Percentiles rank a stretch among this genome's conserved stretches.
Conservation (phyloP, 768 basidiomycete genomes). For the Vararia minispora region DNA sequence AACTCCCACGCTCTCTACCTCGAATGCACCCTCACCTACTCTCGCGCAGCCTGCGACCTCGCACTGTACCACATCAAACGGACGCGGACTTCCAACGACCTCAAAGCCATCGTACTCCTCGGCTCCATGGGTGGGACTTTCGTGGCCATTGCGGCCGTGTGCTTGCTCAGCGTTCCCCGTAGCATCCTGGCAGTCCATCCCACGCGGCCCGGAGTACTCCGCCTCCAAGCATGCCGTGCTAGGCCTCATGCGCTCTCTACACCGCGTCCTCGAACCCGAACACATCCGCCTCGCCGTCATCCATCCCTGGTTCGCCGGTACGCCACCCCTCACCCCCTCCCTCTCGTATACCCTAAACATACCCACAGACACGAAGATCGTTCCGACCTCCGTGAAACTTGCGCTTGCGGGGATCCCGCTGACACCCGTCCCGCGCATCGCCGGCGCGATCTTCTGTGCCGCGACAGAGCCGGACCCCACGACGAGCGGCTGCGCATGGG, state of each 20-base stretch:
- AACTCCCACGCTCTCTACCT: background rate
- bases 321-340: background rate
- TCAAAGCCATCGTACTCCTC: slow-evolving; percentile 22
- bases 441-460: slow-evolving; percentile 20
- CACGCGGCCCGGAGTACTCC: slow-evolving; percentile 17
- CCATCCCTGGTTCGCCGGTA: slow-evolving; percentile 23
- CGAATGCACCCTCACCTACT: background rate
- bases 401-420: slow-evolving; percentile 20
- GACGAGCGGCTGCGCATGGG: slow-evolving; percentile 19
- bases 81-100: slow-evolving; percentile 6
- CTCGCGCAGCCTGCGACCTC: slow-evolving; percentile 19
- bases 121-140: slow-evolving; percentile 22
- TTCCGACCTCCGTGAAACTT: slow-evolving; percentile 7
- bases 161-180: background rate
- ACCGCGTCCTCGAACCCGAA: slow-evolving; percentile 6
- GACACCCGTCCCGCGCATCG: slow-evolving; percentile 20
- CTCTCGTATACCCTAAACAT: background rate
- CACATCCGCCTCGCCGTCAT: slow-evolving; percentile 19
- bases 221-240: slow-evolving; percentile 23
- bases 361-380: slow-evolving; percentile 16
- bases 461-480: slow-evolving; percentile 16
- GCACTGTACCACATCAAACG: slow-evolving; percentile 21
- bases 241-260: slow-evolving; percentile 19
- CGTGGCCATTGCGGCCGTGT: background rate
- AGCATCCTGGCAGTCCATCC: slow-evolving; percentile 19